Evolutionary conservation across 345 rosid species (phyloP), one percentile per base, ranked within the genome.

Genomic region (Salix caprea): DNA sequence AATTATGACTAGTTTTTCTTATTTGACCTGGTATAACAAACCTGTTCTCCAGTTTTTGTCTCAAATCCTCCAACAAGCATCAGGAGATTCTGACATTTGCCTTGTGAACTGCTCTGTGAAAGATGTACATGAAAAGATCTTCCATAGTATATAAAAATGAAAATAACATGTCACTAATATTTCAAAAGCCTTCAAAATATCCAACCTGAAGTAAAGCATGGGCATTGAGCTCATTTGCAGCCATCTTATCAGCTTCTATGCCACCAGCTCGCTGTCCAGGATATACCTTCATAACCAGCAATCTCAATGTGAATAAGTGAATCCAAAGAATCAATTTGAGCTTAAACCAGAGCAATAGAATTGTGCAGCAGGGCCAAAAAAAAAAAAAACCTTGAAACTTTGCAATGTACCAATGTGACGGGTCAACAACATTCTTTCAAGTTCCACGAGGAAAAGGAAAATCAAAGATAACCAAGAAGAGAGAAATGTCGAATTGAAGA

Each of bases 191-290:
- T 68, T 23, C 44, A 10, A 36, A 36, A 40, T 40, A 72, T 77
- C 82, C 14, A 79, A 94, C 98, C 92, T 95, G 97, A 78, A 95
- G 99, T 80, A 83, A 86, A 82, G 95, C 78, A 89, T 93, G 99
- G 32, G 91, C 82, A 84, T 87, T 90, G 65, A 95, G 89, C 85
- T 95, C 99, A 80, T 90, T 95, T 80, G 97, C 97, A 69, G 97
- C 99, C 99, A 95, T 91, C 97, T 89, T 87, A 85, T 95, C 99
- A 36, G 97, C 92, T 86, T 95, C 99, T 78, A 81, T 65, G 46
- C 94, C 96, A 74, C 83, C 97, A 84, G 92, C 88, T 74, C 97
- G 85, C 80, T 82, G 65, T 81, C 99, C 97, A 0, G 99, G 99
- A 85, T 92, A 95, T 70, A 94, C 99, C 99, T 94, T 80, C 73